Base-by-base conservation (phyloP, 306 rosid genomes). In the Begonia loranthoides region DNA sequence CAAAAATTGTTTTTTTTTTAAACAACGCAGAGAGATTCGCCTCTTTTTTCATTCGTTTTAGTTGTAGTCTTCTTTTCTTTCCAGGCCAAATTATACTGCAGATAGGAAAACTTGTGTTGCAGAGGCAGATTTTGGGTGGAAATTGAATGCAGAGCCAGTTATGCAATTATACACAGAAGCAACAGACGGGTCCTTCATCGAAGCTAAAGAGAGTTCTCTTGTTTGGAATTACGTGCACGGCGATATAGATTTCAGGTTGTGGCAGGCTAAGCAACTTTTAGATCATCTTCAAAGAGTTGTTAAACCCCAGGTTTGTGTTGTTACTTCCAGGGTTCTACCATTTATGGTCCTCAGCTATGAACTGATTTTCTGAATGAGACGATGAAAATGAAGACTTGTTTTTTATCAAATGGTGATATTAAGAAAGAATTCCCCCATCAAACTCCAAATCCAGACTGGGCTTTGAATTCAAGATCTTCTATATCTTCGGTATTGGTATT, bases 251-350 rank as follows among this genome's bases (percentile, higher is more conserved):
- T 82, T 82, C 11, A 87, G 93, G 28, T 79, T 83, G 2, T 82
- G 87, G 60, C 93, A 82, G 58, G 93, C 93, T 19, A 82, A 82
- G 87, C 87, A 82, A 55, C 93, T 82, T 64, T 66, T 70, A 41
- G 77, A 82, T 73, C 93, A 79, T 73, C 93, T 82, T 17, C 83
- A 82, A 69, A 82, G 87, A 33, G 93, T 82, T 40, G 93, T 79
- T 55, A 79, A 75, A 62, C 87, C 93, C 50, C 93, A 82, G 87
- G 93, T 82, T 56, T 2, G 22, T 19, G 22, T 19, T 19, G 22
- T 19, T 19, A 19, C 22, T 19, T 19, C 3, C 22, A 19, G 22
- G 22, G 2, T 19, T 19, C 22, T 19, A 1, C 22, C 22, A 19
- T 19, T 19, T 19, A 2, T 19, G 22, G 22, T 19, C 22, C 22